Percentiles rank a stretch among this genome's conserved stretches.
Conservation (phyloP, 1,284 basidiomycete genomes). For the Phylloboletellus chloephorus region DNA sequence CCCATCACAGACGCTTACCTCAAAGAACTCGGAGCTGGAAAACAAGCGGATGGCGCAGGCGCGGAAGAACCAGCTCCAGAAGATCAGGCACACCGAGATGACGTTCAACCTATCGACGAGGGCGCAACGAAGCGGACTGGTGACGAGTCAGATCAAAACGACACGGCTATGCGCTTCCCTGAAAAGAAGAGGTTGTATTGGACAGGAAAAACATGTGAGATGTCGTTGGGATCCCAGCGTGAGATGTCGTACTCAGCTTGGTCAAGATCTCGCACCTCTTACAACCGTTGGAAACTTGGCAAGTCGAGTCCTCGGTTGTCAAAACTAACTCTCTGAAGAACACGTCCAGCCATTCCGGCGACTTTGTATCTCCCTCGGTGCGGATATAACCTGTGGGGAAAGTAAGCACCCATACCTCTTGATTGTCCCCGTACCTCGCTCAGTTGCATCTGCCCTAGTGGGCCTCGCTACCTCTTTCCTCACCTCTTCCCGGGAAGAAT, state of each 20-base stretch:
- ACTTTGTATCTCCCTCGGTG: constrained; percentile 81
- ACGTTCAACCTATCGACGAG: constrained; percentile 28
- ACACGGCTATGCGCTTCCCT: constrained; percentile 57
- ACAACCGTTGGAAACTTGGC: constrained; percentile 95
- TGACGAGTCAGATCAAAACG: constrained; percentile 34
- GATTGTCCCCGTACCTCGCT: not conserved
- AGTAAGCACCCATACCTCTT: constrained; percentile 43
- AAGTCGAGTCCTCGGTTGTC: constrained; percentile 22
- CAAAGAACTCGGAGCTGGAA: constrained; percentile 46
- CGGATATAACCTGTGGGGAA: constrained; percentile 94
- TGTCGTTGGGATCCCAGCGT: not conserved
- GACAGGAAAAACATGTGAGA: constrained; percentile 80
- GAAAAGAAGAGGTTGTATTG: constrained; percentile 90
- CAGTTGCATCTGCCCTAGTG: constrained; percentile 42
- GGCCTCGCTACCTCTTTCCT: constrained; percentile 81
- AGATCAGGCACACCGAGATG: constrained; percentile 18
- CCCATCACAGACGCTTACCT: constrained; percentile 70
- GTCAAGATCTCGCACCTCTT: constrained; percentile 81
- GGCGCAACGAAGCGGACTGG: constrained; percentile 32
- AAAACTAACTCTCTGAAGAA: constrained; percentile 1
- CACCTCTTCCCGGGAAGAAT: constrained; percentile 81
- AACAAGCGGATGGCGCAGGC: constrained; percentile 34
- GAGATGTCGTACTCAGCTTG: constrained; percentile 6
- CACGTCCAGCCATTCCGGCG: constrained; percentile 80
- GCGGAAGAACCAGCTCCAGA: constrained; percentile 24